Base-by-base conservation (phyloP, 208 protist species). In the Leishmania tropica region DNA sequence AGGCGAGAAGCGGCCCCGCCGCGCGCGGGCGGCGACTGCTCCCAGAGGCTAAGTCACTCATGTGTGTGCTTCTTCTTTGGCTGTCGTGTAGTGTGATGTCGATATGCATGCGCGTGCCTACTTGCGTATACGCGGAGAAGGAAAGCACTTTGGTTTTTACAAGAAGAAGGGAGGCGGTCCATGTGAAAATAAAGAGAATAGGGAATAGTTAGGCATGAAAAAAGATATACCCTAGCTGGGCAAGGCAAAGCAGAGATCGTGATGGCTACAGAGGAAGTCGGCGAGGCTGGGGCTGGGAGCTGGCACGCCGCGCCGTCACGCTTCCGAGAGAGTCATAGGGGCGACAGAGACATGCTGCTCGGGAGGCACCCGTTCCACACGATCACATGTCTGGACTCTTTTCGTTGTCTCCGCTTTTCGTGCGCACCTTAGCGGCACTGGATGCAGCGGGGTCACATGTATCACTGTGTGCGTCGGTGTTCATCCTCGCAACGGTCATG, bases 271-370 rank as follows among this genome's bases (percentile, higher is more conserved):
- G 48, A 64, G 35, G n/a, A n/a, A 3, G 53, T 62, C 15, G 53
- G 15, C 35, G 15, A 54, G 37, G 21, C 35, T 45, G 37, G 2
- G 53, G 60, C 17, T 74, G 45, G 10, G 42, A 37, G 7, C 78
- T 62, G 65, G 35, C 4, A 67, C 35, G 68, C 40, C 65, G 17
- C 15, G 31, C 53, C 19, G 19, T 40, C 35, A n/a, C 31, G 17
- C 11, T 2, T 48, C 45, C 45, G 45, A 82, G 42, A 60, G 90
- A 40, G 37, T 68, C 13, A 68, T n/a, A 37, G 37, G 10, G 51
- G 17, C 51, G 51, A 54, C 17, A 54, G 51, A 54, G 17, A 54
- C 21, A 13, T 10, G 15, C 51, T 21, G 51, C 51, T 21, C 51
- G 15, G 17, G 15, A 54, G 17, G 51, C 17, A 54, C 51, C 15